These are phyloP conservation scores for Rhodotorula sp. DNA, from an alignment of 1,284 basidiomycete species.

Conservation along the genomic window DNA sequence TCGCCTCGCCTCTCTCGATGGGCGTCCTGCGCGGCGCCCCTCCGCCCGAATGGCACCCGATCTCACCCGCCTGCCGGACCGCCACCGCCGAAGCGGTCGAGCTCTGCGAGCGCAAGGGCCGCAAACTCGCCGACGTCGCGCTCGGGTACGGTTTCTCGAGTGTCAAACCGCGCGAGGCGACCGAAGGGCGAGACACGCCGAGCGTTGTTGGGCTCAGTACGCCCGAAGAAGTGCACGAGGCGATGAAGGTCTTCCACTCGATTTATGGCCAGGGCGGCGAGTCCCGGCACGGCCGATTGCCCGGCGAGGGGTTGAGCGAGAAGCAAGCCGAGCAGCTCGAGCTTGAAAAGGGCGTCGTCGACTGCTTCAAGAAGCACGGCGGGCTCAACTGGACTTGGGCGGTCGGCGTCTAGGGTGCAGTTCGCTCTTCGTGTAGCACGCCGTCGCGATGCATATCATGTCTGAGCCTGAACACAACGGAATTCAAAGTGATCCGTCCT, in stretches of 20 bases:
- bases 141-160: slow-evolving; percentile 66
- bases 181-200: slow-evolving; percentile 42
- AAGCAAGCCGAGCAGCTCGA: slow-evolving; percentile 23
- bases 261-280: slow-evolving; percentile 22
- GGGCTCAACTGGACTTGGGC: slow-evolving; percentile 36
- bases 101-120: slow-evolving; percentile 21
- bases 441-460: too few relatives aligned
- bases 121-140: slow-evolving; percentile 63
- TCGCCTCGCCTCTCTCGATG: slow-evolving; percentile 91
- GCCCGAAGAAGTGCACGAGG: slow-evolving; percentile 38
- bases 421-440: too few relatives aligned
- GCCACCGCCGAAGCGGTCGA: slow-evolving; percentile 47
- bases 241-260: slow-evolving; percentile 33
- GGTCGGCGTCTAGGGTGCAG: slow-evolving; percentile 2
- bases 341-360: slow-evolving; percentile 32
- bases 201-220: slow-evolving; percentile 66
- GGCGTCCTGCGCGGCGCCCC: slow-evolving; percentile 68
- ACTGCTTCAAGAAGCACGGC: slow-evolving; percentile 30
- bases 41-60: slow-evolving; percentile 83
- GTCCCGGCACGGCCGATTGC: slow-evolving; percentile 18
- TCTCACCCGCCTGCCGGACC: slow-evolving; percentile 57
- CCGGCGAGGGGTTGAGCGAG: slow-evolving; percentile 27
- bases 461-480: too few relatives aligned
- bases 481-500: too few relatives aligned
- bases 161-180: slow-evolving; percentile 47